phyloP scores from a whole-genome alignment of 2,329 filamentous ascomycete species.

The Phialemoniopsis sp. region DNA sequence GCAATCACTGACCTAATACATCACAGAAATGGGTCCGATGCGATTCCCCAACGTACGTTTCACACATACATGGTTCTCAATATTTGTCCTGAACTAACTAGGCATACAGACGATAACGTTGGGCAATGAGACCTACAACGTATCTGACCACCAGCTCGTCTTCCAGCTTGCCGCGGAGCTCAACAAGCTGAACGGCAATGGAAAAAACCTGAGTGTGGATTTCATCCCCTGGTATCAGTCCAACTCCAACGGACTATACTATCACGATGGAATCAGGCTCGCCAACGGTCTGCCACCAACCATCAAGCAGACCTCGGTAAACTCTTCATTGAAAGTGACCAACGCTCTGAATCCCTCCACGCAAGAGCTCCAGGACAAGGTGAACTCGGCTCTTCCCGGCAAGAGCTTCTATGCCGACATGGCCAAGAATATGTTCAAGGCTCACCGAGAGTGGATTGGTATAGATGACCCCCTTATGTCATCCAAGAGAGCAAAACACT shows the following conservation, averaged over 20 bases:
- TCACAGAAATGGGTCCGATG: constrained; percentile 53
- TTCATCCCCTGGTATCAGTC: constrained; percentile 61
- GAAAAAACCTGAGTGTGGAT: constrained; percentile 43
- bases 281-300: constrained; percentile 50
- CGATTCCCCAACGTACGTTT: constrained; percentile 44
- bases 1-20: not conserved
- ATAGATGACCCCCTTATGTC: constrained; percentile 1
- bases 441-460: constrained; percentile 33
- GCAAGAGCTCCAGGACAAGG: constrained; percentile 26
- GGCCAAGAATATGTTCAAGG: constrained; percentile 37
- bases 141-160: constrained; percentile 60
- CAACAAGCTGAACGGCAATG: constrained; percentile 54
- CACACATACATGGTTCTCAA: not conserved
- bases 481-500: not conserved
- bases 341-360: constrained; percentile 27
- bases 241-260: constrained; percentile 48
- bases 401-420: constrained; percentile 24
- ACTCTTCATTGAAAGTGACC: constrained; percentile 32
- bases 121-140: constrained; percentile 51
- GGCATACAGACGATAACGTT: constrained; percentile 33
- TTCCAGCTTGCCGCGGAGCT: constrained; percentile 59
- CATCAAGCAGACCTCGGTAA: constrained; percentile 36
- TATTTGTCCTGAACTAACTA: not conserved
- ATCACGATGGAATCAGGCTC: constrained; percentile 41
- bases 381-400: constrained; percentile 27